Evolutionary conservation across 352 stramenopile genomes (phyloP).

Genomic region (Phytophthora constricta): DNA sequence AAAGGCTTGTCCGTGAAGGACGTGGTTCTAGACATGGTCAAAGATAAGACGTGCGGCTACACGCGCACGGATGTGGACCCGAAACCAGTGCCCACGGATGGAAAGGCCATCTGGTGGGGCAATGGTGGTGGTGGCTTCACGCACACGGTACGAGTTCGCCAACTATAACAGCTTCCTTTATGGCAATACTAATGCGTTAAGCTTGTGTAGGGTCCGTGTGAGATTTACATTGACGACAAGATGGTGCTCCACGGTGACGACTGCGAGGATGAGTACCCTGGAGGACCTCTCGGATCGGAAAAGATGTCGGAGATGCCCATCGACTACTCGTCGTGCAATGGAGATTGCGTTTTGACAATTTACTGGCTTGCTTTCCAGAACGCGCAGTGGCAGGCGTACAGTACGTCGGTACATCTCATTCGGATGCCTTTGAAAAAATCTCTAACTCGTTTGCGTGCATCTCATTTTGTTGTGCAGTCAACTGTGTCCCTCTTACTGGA

Average conservation of each 20-base stretch:
- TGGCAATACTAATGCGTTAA: constrained; percentile 2
- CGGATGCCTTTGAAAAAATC: constrained; percentile 19
- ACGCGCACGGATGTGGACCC: constrained; percentile 32
- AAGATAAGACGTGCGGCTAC: constrained; percentile 41
- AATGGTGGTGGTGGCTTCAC: constrained; percentile 41
- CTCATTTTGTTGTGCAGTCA: neutral
- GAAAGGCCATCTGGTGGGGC: constrained; percentile 36
- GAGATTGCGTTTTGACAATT: constrained; percentile 46
- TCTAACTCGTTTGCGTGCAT: neutral
- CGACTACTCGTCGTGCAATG: constrained; percentile 47
- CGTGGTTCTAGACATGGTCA: constrained; percentile 42
- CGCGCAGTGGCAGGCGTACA: constrained; percentile 51
- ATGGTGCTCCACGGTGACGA: constrained; percentile 44
- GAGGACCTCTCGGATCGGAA: constrained; percentile 20
- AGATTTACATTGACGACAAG: constrained; percentile 55
- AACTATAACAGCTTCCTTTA: too few relatives aligned
- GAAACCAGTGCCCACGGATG: constrained; percentile 43
- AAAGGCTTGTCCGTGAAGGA: constrained; percentile 41
- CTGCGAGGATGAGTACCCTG: constrained; percentile 41
- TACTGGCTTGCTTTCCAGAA: constrained; percentile 60
- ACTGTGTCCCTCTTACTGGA: constrained; percentile 10
- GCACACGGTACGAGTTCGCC: constrained; percentile 18
- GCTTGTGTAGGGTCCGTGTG: constrained; percentile 41
- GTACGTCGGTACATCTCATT: constrained; percentile 32
- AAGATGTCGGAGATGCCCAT: constrained; percentile 39